Evolutionary conservation across 1,284 basidiomycete species (phyloP), one percentile per base, ranked within the genome.

Genomic region (Apiotrichum akiyoshidainum): DNA sequence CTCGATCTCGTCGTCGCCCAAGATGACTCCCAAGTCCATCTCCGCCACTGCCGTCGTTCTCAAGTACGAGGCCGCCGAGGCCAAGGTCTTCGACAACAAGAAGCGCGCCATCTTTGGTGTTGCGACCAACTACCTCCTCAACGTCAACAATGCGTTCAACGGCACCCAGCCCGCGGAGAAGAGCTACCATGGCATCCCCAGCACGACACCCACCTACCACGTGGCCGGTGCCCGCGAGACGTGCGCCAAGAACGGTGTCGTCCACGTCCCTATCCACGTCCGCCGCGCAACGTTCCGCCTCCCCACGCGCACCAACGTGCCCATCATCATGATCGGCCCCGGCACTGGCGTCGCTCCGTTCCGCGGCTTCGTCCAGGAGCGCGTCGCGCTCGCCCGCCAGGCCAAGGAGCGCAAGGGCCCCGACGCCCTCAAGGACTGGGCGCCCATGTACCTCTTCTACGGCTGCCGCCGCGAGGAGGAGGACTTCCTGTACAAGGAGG

Each of bases 331-430:
- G 95, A 86, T 99, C 74, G 95, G 95, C 55, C 95, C 95, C 59
- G 95, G 95, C 57, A 98, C 94, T 61, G 92, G 93, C 81, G 92
- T 99, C 54, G 95, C 95, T 39, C 95, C 95, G 17, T 99, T 99
- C 90, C 89, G 95, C 61, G 93, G 93, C 1, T 99, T 99, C 76
- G 85, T 99, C 9, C 96, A 99, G 80, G 95, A 99, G 77, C 90
- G 95, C 67, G 88, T 99, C 39, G 92, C 92, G 13, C 86, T 96
- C 46, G 95, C 94, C 16, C 88, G 91, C 64, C 91, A 92, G 69
- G 90, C 93, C 1, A 83, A 90, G 59, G 93, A 93, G 72, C 97
- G 96, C 84, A 91, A 91, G 70, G 92, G 92, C 5, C 65, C 68
- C 0, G 90, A 94, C 64, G 93, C 90, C 4, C 86, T 99, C 65